Evolutionary conservation across 2,329 filamentous ascomycete genomes (phyloP), one percentile per base, ranked within the genome.

Genomic region (Cercospora beticola): DNA sequence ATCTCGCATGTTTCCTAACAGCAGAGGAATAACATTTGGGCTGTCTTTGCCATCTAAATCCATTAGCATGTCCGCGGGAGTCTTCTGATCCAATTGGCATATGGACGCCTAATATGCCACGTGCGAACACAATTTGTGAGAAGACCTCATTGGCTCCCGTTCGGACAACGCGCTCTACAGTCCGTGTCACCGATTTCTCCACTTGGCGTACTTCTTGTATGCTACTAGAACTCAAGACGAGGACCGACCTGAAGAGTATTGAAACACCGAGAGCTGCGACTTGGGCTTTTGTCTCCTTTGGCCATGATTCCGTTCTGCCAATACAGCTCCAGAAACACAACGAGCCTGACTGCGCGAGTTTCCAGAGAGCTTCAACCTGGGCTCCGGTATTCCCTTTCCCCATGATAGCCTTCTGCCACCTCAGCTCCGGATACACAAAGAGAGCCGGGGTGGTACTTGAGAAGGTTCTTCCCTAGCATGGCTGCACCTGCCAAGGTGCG

Each of bases 21-120:
- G 36, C 36, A n/a, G 8, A 16, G 36, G 36, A 40, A n/a, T n/a
- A n/a, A 5, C 36, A n/a, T 3, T n/a, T n/a, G 3, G 36, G 12
- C 36, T n/a, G 69, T 90, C 86, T 0, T 83, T 83, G 0, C 90
- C 90, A 7, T 93, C 90, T 71, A 93, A 94, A 68, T 92, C 89
- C 26, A 94, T 90, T 10, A 93, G 71, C 1, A 79, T 78, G 70
- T 81, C 78, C 12, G 68, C 65, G 0, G 71, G 70, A 0, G 81
- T 82, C 52, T 78, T 79, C 33, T 40, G 33, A n/a, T 7, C 5
- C 33, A n/a, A 40, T 40, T 7, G 33, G n/a, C 33, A 40, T 40
- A n/a, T n/a, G 7, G n/a, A 40, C 5, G 33, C 33, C 33, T 40
- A 40, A 3, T 40, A 40, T 40, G 33, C 14, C 33, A 40, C 3